Evolutionary conservation across 164 flowering plant genomes (phyloP).

Genomic region (Stephania cephalantha): DNA sequence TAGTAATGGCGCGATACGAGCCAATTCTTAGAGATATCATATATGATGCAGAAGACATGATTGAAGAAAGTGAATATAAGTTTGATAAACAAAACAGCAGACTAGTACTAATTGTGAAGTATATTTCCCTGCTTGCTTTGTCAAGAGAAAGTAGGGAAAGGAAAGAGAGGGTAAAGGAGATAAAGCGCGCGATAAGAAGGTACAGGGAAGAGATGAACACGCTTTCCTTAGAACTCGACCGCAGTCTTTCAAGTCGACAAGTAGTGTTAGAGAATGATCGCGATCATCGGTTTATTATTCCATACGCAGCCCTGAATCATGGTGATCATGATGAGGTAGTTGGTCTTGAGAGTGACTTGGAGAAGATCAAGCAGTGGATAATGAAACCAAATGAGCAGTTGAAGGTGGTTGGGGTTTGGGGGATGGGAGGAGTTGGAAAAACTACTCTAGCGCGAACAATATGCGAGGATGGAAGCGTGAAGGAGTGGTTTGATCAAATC

Average conservation of each 20-base stretch:
- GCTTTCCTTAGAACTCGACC: background rate
- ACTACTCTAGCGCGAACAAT: background rate
- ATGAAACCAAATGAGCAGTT: background rate
- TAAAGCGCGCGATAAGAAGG: background rate
- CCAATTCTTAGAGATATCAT: background rate
- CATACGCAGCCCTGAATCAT: background rate
- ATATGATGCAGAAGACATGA: background rate
- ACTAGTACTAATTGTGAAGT: background rate
- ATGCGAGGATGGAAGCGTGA: background rate
- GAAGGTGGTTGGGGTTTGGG: slow-evolving; percentile 5
- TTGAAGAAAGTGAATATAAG: background rate
- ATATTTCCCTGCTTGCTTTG: background rate
- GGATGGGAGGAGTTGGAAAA: slow-evolving; percentile 11
- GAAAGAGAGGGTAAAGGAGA: background rate
- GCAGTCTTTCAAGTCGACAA: background rate
- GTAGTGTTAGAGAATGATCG: background rate
- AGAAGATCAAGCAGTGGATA: slow-evolving; percentile 1
- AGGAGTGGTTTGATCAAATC: background rate
- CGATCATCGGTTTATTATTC: background rate
- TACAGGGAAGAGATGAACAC: background rate
- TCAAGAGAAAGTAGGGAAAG: background rate
- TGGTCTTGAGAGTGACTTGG: background rate
- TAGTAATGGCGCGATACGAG: background rate
- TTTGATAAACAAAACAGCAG: background rate
- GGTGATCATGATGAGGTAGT: background rate